Evolutionary conservation across 257 asterid genomes (phyloP).

Genomic region (Plectranthus barbatus): DNA sequence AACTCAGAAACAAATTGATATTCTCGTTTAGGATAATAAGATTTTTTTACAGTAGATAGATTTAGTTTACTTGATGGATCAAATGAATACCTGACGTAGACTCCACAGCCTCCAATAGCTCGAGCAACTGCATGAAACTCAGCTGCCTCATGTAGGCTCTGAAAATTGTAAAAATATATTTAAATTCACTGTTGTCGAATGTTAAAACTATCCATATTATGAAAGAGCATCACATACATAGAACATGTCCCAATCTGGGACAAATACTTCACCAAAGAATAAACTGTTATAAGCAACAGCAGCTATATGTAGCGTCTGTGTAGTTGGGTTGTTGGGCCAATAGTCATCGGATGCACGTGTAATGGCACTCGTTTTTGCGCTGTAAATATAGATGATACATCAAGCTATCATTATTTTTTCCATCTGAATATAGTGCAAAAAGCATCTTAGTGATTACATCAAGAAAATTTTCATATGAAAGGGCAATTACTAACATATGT

Average conservation of each 20-base stretch:
- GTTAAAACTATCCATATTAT: not conserved
- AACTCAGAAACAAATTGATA: not conserved
- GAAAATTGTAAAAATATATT: conserved; percentile 13
- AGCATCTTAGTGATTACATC: not conserved
- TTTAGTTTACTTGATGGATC: not conserved
- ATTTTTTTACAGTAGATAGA: not conserved
- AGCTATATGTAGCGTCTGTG: conserved; percentile 53
- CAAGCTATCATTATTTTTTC: not conserved
- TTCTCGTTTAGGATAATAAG: too few relatives aligned
- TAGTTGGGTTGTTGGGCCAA: conserved; percentile 36
- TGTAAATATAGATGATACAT: conserved; percentile 14
- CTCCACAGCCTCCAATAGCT: conserved; percentile 53
- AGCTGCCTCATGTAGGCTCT: conserved; percentile 48
- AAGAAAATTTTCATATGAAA: not conserved
- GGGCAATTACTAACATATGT: not conserved
- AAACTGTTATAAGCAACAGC: conserved; percentile 57
- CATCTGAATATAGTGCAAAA: not conserved
- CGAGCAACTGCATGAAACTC: conserved; percentile 55
- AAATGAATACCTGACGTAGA: conserved; percentile 41
- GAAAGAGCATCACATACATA: conserved; percentile 28
- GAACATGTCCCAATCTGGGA: conserved; percentile 73
- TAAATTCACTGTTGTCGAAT: not conserved
- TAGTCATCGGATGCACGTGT: conserved; percentile 58
- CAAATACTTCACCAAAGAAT: conserved; percentile 47
- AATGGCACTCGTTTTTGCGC: conserved; percentile 38